These are phyloP conservation scores for Cordia subcordata DNA, from an alignment of 257 asterid genomes.

Conservation along the genomic window DNA sequence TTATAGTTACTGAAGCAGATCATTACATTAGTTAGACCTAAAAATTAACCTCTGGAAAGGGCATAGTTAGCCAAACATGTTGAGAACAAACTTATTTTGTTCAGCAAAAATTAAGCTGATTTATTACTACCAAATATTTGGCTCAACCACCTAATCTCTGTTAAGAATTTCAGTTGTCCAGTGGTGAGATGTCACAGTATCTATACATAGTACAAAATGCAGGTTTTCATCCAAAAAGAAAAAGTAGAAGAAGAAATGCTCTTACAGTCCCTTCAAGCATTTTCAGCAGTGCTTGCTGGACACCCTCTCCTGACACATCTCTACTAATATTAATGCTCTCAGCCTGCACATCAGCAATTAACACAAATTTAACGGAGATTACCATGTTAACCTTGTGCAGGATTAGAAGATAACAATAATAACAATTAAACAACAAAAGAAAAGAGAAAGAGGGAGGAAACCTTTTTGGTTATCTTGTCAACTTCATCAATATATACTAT, in stretches of 20 bases:
- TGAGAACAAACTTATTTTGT: too few relatives aligned
- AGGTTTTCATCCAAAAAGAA: neutral
- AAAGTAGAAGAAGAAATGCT: slow-evolving; percentile 13
- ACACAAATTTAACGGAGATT: slow-evolving; percentile 12
- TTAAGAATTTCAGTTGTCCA: too few relatives aligned
- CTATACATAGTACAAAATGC: too few relatives aligned
- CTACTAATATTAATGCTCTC: slow-evolving; percentile 96
- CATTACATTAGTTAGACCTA: too few relatives aligned
- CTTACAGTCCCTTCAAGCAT: slow-evolving; percentile 99
- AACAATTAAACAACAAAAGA: neutral
- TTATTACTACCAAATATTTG: too few relatives aligned
- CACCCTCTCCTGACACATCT: slow-evolving; percentile 99
- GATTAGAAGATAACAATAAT: neutral
- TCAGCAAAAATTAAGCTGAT: too few relatives aligned
- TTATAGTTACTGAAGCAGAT: too few relatives aligned
- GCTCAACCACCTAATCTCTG: too few relatives aligned
- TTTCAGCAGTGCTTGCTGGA: slow-evolving; percentile 93
- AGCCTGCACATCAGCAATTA: slow-evolving; percentile 45
- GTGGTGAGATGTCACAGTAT: too few relatives aligned
- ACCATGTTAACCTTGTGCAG: neutral
- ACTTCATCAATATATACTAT: slow-evolving; percentile 98
- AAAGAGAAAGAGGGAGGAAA: slow-evolving; percentile 10
- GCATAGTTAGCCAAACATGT: too few relatives aligned
- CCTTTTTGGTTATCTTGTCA: slow-evolving; percentile 97
- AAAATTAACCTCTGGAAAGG: too few relatives aligned